Percentiles rank a stretch among this genome's conserved stretches.
Evolutionary conservation across 352 stramenopile genomes (phyloP).

Genomic region (Sclerospora graminicola): DNA sequence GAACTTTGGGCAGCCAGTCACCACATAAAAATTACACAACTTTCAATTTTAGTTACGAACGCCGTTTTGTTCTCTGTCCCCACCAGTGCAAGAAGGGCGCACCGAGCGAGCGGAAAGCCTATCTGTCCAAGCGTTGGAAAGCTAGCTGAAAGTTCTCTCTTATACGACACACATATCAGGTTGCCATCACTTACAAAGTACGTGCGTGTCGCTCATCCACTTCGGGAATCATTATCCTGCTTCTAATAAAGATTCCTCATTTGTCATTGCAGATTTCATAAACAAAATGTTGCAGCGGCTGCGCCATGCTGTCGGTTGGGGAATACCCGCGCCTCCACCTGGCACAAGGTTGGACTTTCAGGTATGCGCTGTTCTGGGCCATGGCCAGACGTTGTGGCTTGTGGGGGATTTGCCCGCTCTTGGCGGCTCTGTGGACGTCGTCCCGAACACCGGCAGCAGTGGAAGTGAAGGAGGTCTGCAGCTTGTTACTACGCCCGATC

Average conservation of each 20-base stretch:
- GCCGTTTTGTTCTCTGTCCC: constrained; percentile 14
- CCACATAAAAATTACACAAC: constrained; percentile 1
- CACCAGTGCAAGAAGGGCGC: background rate
- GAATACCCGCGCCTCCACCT: constrained; percentile 36
- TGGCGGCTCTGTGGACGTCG: constrained; percentile 46
- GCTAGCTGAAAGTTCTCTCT: no score
- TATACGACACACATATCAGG: no score
- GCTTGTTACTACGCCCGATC: constrained; percentile 76
- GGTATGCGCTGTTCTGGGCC: constrained; percentile 56
- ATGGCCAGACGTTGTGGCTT: constrained; percentile 77
- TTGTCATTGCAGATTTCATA: no score
- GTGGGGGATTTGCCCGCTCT: constrained; percentile 63
- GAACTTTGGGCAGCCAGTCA: no score
- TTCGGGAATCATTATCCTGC: no score
- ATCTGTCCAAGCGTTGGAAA: no score
- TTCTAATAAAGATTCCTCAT: background rate
- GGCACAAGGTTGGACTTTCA: constrained; percentile 79
- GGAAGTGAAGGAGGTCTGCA: constrained; percentile 46
- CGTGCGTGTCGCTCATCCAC: no score
- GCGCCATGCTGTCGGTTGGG: constrained; percentile 68
- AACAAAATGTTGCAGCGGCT: constrained; percentile 67
- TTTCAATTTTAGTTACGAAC: constrained; percentile 5
- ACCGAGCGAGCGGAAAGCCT: no score
- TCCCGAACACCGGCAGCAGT: constrained; percentile 30
- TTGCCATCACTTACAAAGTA: no score